These are phyloP conservation scores for Aspergillus ibericus DNA, from an alignment of 2,329 filamentous ascomycete species.

Conservation along the genomic window DNA sequence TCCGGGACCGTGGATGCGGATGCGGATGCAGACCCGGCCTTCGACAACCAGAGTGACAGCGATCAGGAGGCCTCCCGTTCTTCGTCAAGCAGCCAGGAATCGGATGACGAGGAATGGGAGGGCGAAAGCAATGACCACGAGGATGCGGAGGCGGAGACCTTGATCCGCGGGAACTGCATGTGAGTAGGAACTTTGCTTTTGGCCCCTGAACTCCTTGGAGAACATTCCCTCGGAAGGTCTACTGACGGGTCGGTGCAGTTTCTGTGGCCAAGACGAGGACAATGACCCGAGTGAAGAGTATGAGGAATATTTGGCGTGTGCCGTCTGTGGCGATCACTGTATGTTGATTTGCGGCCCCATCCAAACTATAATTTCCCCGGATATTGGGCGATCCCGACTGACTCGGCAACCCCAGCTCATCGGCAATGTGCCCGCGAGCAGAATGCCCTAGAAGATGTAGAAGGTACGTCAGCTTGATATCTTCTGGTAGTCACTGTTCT, in stretches of 20 bases:
- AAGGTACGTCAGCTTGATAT: conserved; percentile 52
- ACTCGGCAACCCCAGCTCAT: conserved; percentile 69
- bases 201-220: neutral
- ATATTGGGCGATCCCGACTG: conserved; percentile 26
- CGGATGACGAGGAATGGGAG: conserved; percentile 56
- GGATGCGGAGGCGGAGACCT: conserved; percentile 47
- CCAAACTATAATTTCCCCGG: conserved; percentile 27
- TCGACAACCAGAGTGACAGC: conserved; percentile 41
- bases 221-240: neutral
- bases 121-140: conserved; percentile 49
- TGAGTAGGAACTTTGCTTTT: conserved; percentile 37
- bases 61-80: conserved; percentile 43
- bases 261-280: conserved; percentile 80
- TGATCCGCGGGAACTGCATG: conserved; percentile 63
- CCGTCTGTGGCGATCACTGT: conserved; percentile 80
- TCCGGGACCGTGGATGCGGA: conserved; percentile 42
- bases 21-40: conserved; percentile 44
- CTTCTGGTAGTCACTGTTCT: neutral
- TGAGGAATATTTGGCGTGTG: conserved; percentile 75
- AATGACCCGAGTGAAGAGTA: conserved; percentile 79
- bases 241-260: conserved; percentile 54
- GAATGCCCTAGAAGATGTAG: conserved; percentile 60
- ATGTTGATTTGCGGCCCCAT: conserved; percentile 45
- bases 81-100: conserved; percentile 54
- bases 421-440: conserved; percentile 81